Evolutionary conservation across 1,284 basidiomycete genomes (phyloP).

Genomic region (Malassezia caprae): DNA sequence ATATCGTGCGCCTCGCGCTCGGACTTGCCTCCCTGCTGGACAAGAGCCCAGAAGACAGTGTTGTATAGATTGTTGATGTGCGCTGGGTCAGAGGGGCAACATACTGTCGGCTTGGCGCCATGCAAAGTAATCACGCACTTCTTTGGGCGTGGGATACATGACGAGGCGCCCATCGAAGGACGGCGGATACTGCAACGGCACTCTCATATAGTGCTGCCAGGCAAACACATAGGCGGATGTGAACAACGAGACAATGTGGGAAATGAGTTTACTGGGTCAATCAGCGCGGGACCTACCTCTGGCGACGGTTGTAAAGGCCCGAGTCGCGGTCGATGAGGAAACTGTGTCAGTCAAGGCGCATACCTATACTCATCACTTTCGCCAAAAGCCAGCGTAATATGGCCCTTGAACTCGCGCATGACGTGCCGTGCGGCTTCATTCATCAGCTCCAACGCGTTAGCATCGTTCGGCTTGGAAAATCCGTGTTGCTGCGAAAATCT

Average conservation of each 20-base stretch:
- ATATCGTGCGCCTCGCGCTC: slow-evolving; percentile 68
- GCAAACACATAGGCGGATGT: slow-evolving; percentile 81
- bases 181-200: slow-evolving; percentile 64
- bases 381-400: slow-evolving; percentile 60
- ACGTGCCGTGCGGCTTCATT: slow-evolving; percentile 73
- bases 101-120: slow-evolving; percentile 92
- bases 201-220: slow-evolving; percentile 69
- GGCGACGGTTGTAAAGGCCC: slow-evolving; percentile 69
- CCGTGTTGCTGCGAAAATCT: slow-evolving; percentile 75
- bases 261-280: slow-evolving; percentile 65
- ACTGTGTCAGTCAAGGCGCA: slow-evolving; percentile 51
- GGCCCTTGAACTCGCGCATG: slow-evolving; percentile 54
- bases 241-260: slow-evolving; percentile 78
- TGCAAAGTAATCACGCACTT: slow-evolving; percentile 80
- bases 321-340: slow-evolving; percentile 73
- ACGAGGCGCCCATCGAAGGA: slow-evolving; percentile 79
- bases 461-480: slow-evolving; percentile 86
- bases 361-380: slow-evolving; percentile 95
- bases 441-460: slow-evolving; percentile 76
- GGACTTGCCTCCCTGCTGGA: slow-evolving; percentile 65
- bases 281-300: slow-evolving; percentile 50
- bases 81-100: slow-evolving; percentile 55
- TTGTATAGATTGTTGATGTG: slow-evolving; percentile 99
- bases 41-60: slow-evolving; percentile 86
- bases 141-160: slow-evolving; percentile 64